phyloP scores from a whole-genome alignment of 371 early-diverging fungal genomes.

The Lichtheimia hyalospora region DNA sequence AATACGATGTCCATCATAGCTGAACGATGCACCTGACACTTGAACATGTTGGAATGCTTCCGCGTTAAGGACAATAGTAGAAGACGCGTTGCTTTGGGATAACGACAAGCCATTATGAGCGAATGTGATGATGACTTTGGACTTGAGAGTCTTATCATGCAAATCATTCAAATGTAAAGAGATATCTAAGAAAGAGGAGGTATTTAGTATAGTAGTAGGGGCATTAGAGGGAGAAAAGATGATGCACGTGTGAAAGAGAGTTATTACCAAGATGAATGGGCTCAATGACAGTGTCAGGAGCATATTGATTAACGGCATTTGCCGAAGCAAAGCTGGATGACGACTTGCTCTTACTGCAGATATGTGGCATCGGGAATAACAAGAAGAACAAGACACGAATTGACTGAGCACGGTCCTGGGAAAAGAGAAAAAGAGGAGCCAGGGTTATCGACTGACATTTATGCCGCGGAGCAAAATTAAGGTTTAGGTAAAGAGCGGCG shows the following conservation, averaged over 20 bases:
- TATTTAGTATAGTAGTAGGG: too few relatives aligned
- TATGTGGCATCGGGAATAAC: conserved; percentile 7
- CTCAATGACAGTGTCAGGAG: conserved; percentile 41
- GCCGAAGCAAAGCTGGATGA: conserved; percentile 20
- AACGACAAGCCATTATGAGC: conserved; percentile 17
- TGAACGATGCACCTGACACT: conserved; percentile 23
- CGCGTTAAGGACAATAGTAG: conserved; percentile 28
- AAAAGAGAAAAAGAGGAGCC: background rate
- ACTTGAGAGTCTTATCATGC: conserved; percentile 11
- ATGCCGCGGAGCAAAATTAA: conserved; percentile 1
- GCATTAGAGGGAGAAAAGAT: background rate
- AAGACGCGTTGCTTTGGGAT: conserved; percentile 8
- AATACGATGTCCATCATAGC: conserved; percentile 46
- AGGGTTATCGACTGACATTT: too few relatives aligned
- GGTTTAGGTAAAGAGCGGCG: background rate
- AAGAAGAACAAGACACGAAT: conserved; percentile 1
- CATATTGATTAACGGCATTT: conserved; percentile 35
- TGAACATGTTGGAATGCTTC: conserved; percentile 35
- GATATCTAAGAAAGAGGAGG: conserved; percentile 26
- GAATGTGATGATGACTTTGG: conserved; percentile 33
- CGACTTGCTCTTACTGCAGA: conserved; percentile 5
- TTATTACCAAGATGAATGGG: conserved; percentile 37
- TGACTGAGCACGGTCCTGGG: background rate
- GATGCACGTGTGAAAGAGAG: background rate
- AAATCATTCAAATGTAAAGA: conserved; percentile 32